These are phyloP conservation scores for Taphrina flavorubra DNA, from an alignment of 1,139 yeast species.

Conservation along the genomic window DNA sequence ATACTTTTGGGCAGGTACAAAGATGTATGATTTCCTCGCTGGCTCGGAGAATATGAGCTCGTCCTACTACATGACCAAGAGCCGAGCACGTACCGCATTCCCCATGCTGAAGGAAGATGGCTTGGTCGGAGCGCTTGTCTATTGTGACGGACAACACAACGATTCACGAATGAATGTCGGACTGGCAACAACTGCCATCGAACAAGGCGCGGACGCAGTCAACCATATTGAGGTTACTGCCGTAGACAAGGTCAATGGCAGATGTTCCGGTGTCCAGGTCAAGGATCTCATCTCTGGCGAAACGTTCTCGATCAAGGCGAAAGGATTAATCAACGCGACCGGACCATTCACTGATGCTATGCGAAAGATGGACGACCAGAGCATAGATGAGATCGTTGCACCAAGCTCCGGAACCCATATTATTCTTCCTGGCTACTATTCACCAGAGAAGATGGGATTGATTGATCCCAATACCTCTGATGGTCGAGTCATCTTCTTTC, in stretches of 20 bases:
- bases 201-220: conserved; percentile 85
- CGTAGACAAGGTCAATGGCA: conserved; percentile 63
- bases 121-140: conserved; percentile 87
- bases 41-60: conserved; percentile 83
- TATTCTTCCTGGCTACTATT: conserved; percentile 88
- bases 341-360: conserved; percentile 90
- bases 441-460: conserved; percentile 86
- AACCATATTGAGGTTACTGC: conserved; percentile 85
- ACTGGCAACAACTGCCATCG: conserved; percentile 82
- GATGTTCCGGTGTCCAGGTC: conserved; percentile 76
- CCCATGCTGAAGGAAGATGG: conserved; percentile 84
- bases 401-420: conserved; percentile 95
- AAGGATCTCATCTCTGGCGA: conserved; percentile 57
- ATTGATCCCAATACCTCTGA: conserved; percentile 91
- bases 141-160: conserved; percentile 94
- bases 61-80: conserved; percentile 73
- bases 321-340: conserved; percentile 86
- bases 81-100: conserved; percentile 73
- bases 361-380: conserved; percentile 77
- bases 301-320: conserved; percentile 61
- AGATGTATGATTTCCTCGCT: conserved; percentile 91
- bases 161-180: conserved; percentile 90
- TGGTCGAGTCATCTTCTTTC: conserved; percentile 94
- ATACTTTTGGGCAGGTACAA: conserved; percentile 89
- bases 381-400: conserved; percentile 75